phyloP scores from a whole-genome alignment of 345 rosid species.

The Gossypium bickii region DNA sequence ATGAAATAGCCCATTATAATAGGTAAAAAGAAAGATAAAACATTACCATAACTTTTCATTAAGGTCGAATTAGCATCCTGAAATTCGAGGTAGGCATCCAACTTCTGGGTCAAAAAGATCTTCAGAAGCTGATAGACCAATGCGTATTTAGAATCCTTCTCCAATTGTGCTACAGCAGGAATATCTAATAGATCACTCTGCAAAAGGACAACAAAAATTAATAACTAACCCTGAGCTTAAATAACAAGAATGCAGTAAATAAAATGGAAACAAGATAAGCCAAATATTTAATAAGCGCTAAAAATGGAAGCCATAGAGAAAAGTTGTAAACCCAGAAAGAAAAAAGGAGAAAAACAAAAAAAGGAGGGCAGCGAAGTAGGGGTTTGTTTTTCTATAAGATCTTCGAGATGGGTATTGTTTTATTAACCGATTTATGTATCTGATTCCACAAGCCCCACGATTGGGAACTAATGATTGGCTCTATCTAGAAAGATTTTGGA shows the following conservation, averaged over 20 bases:
- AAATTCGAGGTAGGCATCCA: constrained; percentile 73
- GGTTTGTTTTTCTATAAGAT: background rate
- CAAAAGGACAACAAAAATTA: constrained; percentile 21
- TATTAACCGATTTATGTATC: too few species aligned
- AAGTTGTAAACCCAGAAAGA: background rate
- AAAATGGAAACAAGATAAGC: background rate
- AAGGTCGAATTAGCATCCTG: constrained; percentile 63
- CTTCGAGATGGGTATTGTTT: background rate
- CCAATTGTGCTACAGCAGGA: constrained; percentile 79
- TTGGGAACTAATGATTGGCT: too few species aligned
- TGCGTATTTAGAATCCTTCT: constrained; percentile 67
- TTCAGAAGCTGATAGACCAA: constrained; percentile 72
- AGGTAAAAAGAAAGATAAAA: background rate
- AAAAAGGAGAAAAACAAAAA: too few species aligned
- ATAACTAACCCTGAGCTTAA: background rate
- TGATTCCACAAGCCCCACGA: too few species aligned
- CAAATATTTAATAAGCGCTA: background rate
- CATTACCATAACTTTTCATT: constrained; percentile 66
- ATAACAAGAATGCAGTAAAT: background rate
- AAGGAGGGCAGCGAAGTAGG: too few species aligned
- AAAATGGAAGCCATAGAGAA: background rate
- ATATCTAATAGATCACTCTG: constrained; percentile 92
- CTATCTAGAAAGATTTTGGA: too few species aligned
- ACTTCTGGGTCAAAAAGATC: constrained; percentile 73
- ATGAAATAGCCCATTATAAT: background rate